Evolutionary conservation across 768 basidiomycete species (phyloP).

Genomic region (Pleurotus giganteus): DNA sequence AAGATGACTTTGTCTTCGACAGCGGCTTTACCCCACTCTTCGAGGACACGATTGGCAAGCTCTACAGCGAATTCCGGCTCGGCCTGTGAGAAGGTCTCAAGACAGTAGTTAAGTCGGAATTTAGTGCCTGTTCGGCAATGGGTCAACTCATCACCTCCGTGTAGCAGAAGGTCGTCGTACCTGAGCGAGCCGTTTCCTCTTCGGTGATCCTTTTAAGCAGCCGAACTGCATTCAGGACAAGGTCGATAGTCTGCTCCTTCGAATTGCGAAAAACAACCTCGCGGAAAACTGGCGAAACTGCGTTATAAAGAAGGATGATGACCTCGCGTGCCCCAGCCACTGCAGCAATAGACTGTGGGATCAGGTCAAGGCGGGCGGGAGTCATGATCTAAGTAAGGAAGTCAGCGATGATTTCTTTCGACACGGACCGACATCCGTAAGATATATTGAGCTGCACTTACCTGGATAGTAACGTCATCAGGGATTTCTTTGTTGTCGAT

Average conservation of each 20-base stretch:
- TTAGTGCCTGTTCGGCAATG: slow-evolving; percentile 36
- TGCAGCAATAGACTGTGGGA: slow-evolving; percentile 69
- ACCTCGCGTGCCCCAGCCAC: slow-evolving; percentile 73
- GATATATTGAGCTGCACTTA: too few relatives aligned
- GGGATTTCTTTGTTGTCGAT: slow-evolving; percentile 64
- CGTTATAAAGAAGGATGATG: slow-evolving; percentile 89
- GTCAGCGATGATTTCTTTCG: background rate
- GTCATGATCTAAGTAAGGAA: slow-evolving; percentile 58
- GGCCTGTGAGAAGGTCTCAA: slow-evolving; percentile 84
- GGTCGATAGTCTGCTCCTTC: slow-evolving; percentile 69
- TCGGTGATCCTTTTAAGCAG: slow-evolving; percentile 67
- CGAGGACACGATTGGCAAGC: slow-evolving; percentile 71
- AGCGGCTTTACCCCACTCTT: slow-evolving; percentile 65
- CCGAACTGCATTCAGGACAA: slow-evolving; percentile 69
- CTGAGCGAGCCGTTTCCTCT: slow-evolving; percentile 62
- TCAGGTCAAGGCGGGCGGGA: slow-evolving; percentile 77
- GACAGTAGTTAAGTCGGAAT: slow-evolving; percentile 83
- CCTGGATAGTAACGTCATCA: slow-evolving; percentile 80
- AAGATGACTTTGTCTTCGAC: slow-evolving; percentile 73
- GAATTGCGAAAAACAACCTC: slow-evolving; percentile 78
- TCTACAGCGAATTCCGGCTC: slow-evolving; percentile 79
- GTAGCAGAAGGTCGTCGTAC: slow-evolving; percentile 18
- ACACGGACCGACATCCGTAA: background rate
- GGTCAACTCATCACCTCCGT: background rate
- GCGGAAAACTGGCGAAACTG: slow-evolving; percentile 73